Evolutionary conservation across 1,139 yeast species (phyloP), one percentile per base, ranked within the genome.

Genomic region (Lodderomyces oxycetoniae): DNA sequence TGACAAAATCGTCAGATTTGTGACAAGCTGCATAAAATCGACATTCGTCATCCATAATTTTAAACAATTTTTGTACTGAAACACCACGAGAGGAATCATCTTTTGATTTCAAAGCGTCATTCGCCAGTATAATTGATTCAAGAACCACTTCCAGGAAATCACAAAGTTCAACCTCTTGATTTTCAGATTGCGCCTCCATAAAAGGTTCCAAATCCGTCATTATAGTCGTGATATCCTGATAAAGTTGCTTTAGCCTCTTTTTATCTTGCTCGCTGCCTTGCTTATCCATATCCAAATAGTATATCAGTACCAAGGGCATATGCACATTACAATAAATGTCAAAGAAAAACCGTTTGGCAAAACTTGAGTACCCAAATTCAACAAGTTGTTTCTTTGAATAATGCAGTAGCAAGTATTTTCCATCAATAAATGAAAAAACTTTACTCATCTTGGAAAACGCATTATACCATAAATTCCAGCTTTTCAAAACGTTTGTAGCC

Each of bases 1-100:
- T 44, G 13, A 53, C 38, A 34, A 61, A 58, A 2, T 33, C 35
- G 8, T 37, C 39, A 2, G 50, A 28, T n/a, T 48, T 52, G 1
- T 61, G 61, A 38, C 65, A 51, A 1, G 44, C 42, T 22, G 48
- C 52, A 32, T 48, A 50, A 32, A 48, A 52, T 3, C 51, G 41
- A 10, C 52, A 36, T 26, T 50, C 50, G 26, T 42, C 40, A 14
- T 52, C 47, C 8, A 52, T 44, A 13, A 45, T 42, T 12, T 32
- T 33, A 19, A 52, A 36, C 8, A 20, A 9, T n/a, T 20, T 8
- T 20, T 20, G 23, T 20, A 9, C 23, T n/a, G n/a, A 20, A n/a
- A 20, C n/a, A 8, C 23, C 23, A n/a, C n/a, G 8, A n/a, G n/a
- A n/a, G n/a, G n/a, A n/a, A n/a, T 6, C 37, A 33, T 9, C 27